A percentile compares a stretch with the other conserved stretches of the same genome.
Conservation (phyloP, 768 basidiomycete species). For the Glaciozyma antarctica region DNA sequence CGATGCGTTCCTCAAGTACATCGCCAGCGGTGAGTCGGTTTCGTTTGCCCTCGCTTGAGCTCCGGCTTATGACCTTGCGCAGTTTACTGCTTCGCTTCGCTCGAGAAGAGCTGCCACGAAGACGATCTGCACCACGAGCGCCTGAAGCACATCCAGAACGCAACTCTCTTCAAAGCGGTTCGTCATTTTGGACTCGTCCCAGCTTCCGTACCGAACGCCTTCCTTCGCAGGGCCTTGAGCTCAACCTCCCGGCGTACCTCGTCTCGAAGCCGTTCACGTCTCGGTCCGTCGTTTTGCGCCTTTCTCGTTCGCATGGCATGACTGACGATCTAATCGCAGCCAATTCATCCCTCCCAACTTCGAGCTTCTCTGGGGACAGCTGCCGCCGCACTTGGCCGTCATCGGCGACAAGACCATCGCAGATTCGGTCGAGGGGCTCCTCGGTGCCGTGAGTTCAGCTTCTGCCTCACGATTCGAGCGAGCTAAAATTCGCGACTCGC, state of each 20-base stretch:
- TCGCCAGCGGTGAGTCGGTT: slow-evolving; percentile 40
- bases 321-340: background rate
- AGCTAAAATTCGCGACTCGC: background rate
- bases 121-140: slow-evolving; percentile 54
- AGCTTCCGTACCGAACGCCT: background rate
- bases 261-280: slow-evolving; percentile 12
- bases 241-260: slow-evolving; percentile 5
- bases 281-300: background rate
- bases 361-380: background rate
- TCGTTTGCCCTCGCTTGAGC: background rate
- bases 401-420: slow-evolving; percentile 17
- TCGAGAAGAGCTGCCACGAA: slow-evolving; percentile 54
- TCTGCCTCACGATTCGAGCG: background rate
- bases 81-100: slow-evolving; percentile 59
- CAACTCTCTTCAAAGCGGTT: slow-evolving; percentile 50
- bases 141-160: slow-evolving; percentile 66
- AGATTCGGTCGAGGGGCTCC: background rate
- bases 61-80: slow-evolving; percentile 39
- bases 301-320: too few species aligned
- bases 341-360: slow-evolving; percentile 14
- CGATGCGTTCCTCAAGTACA: slow-evolving; percentile 73
- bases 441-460: slow-evolving; percentile 2
- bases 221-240: background rate
- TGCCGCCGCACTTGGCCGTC: background rate
- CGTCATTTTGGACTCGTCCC: background rate